phyloP scores from a whole-genome alignment of 192 early-diverging fungal genomes.

The Oehlia diaphana region DNA sequence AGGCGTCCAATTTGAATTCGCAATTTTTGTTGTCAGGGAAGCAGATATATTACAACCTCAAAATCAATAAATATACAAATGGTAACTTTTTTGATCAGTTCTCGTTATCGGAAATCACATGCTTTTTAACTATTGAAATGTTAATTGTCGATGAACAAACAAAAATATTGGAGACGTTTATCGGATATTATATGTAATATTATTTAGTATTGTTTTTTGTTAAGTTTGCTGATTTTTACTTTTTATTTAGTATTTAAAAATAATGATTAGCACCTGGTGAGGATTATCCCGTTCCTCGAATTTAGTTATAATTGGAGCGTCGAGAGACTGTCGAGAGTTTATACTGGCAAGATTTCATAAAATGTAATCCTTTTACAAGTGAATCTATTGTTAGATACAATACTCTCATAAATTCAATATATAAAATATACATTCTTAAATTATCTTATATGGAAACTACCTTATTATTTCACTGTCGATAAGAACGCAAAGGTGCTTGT shows the following conservation, averaged over 20 bases:
- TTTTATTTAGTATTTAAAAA: neutral
- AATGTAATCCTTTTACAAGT: constrained; percentile 39
- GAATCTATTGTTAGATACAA: neutral
- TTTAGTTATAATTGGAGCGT: constrained; percentile 86
- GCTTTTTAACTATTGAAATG: constrained; percentile 71
- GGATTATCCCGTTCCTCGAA: constrained; percentile 77
- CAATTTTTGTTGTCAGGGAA: constrained; percentile 85
- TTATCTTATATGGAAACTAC: too few relatives aligned
- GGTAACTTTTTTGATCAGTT: constrained; percentile 86
- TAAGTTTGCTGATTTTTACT: neutral
- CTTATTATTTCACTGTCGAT: too few relatives aligned
- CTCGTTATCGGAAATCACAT: constrained; percentile 84
- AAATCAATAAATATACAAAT: constrained; percentile 85
- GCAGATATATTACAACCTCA: constrained; percentile 82
- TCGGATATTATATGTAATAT: constrained; percentile 44
- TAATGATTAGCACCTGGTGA: constrained; percentile 64
- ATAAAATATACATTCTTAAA: too few relatives aligned
- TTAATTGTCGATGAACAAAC: constrained; percentile 69
- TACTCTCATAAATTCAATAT: too few relatives aligned
- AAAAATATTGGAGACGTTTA: constrained; percentile 51
- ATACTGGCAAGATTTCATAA: constrained; percentile 81
- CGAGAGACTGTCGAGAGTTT: constrained; percentile 50
- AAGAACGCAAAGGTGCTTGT: too few relatives aligned
- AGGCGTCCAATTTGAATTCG: constrained; percentile 82
- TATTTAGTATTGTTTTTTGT: neutral